phyloP scores from a whole-genome alignment of 805 yeast species.

The Hanseniaspora guilliermondii region DNA sequence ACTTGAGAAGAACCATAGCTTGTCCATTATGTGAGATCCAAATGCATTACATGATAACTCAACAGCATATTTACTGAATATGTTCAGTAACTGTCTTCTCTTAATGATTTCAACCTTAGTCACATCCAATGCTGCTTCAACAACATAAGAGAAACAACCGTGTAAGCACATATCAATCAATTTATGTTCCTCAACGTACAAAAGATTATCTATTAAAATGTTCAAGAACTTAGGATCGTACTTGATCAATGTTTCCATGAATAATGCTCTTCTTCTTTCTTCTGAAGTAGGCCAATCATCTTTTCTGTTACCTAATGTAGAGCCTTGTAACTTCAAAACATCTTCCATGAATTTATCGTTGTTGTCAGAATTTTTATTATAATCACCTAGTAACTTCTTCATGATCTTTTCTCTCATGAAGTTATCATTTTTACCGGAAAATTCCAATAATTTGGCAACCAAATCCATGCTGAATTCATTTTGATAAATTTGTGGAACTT shows the following conservation, averaged over 20 bases:
- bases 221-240: slow-evolving; percentile 51
- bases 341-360: slow-evolving; percentile 49
- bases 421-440: slow-evolving; percentile 45
- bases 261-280: slow-evolving; percentile 66
- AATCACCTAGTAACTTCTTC: slow-evolving; percentile 35
- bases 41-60: slow-evolving; percentile 69
- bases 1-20: slow-evolving; percentile 65
- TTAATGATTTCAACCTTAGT: slow-evolving; percentile 38
- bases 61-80: slow-evolving; percentile 43
- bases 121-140: slow-evolving; percentile 51
- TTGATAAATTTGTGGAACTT: slow-evolving; percentile 46
- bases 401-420: slow-evolving; percentile 52
- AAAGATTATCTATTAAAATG: slow-evolving; percentile 46
- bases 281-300: slow-evolving; percentile 91
- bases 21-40: slow-evolving; percentile 84
- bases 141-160: slow-evolving; percentile 82
- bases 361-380: slow-evolving; percentile 29
- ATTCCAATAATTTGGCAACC: slow-evolving; percentile 53
- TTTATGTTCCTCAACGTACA: slow-evolving; percentile 48
- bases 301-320: slow-evolving; percentile 68
- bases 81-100: slow-evolving; percentile 59
- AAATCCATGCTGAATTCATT: slow-evolving; percentile 49
- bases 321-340: slow-evolving; percentile 47
- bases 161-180: slow-evolving; percentile 68
- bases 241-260: slow-evolving; percentile 58